phyloP scores from a whole-genome alignment of 2,329 filamentous ascomycete species.

The Penicillium sp. region DNA sequence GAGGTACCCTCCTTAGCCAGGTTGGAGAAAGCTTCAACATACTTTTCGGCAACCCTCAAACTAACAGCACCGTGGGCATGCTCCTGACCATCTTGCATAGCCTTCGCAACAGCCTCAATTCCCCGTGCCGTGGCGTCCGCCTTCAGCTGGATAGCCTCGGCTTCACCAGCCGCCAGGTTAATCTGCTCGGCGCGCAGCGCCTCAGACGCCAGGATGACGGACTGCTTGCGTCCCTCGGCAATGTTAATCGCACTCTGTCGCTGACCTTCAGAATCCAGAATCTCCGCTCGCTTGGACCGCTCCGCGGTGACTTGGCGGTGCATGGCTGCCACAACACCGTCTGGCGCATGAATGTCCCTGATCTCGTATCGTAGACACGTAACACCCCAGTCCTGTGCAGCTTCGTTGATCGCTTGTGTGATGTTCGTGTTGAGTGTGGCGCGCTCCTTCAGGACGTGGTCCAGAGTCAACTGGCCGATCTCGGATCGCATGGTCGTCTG shows the following conservation, averaged over 20 bases:
- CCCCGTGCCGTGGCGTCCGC: constrained; percentile 82
- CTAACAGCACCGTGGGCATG: constrained; percentile 82
- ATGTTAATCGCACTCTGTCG: constrained; percentile 98
- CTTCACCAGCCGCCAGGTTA: constrained; percentile 88
- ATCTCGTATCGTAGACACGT: constrained; percentile 97
- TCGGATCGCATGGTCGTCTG: constrained; percentile 99
- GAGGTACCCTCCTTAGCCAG: constrained; percentile 94
- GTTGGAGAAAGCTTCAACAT: constrained; percentile 90
- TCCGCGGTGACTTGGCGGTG: constrained; percentile 97
- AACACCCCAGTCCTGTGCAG: constrained; percentile 94
- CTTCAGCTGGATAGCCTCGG: constrained; percentile 85
- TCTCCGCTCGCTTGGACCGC: constrained; percentile 95
- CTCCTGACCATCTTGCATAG: constrained; percentile 70
- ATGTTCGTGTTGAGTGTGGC: constrained; percentile 96
- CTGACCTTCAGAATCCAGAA: constrained; percentile 95
- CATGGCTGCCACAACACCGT: constrained; percentile 93
- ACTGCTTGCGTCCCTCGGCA: constrained; percentile 95
- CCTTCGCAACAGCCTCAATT: constrained; percentile 79
- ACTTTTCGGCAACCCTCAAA: constrained; percentile 91
- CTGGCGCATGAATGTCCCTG: constrained; percentile 93
- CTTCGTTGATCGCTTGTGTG: constrained; percentile 97
- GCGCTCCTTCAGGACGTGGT: constrained; percentile 97
- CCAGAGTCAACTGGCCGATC: constrained; percentile 92
- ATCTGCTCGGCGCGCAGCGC: constrained; percentile 87
- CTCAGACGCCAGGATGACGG: constrained; percentile 92